Evolutionary conservation across 1,284 basidiomycete genomes (phyloP).

Genomic region (Coniferiporia sulphurascens): DNA sequence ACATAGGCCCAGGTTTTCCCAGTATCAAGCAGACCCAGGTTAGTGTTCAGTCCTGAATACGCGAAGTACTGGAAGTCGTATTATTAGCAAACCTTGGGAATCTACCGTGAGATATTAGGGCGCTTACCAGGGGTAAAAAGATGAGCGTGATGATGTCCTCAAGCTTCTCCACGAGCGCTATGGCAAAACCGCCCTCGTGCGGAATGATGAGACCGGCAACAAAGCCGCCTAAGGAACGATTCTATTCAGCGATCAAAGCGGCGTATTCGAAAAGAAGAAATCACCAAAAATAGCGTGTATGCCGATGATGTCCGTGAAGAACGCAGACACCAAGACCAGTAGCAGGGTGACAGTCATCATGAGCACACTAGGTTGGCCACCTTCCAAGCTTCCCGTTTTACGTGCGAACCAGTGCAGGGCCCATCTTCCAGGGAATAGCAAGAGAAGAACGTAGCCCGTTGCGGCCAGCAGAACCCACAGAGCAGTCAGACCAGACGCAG

Average conservation of each 20-base stretch:
- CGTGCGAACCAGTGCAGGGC: constrained; percentile 63
- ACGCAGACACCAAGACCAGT: constrained; percentile 73
- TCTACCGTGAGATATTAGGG: background rate
- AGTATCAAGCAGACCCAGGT: constrained; percentile 73
- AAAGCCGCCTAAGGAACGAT: constrained; percentile 59
- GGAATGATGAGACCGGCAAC: constrained; percentile 87
- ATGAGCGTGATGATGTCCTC: constrained; percentile 75
- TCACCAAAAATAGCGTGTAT: constrained; percentile 63
- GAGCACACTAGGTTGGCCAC: constrained; percentile 63
- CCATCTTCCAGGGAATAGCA: constrained; percentile 64
- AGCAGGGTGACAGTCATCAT: constrained; percentile 81
- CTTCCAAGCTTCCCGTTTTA: constrained; percentile 71
- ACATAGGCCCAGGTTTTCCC: constrained; percentile 86
- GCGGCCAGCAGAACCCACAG: constrained; percentile 60
- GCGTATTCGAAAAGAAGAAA: constrained; percentile 17
- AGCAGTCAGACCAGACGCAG: constrained; percentile 45
- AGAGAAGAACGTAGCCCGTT: constrained; percentile 51
- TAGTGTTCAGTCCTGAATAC: constrained; percentile 77
- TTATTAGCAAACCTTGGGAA: background rate
- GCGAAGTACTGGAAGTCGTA: constrained; percentile 62
- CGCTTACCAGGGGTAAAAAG: constrained; percentile 75
- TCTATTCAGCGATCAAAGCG: background rate
- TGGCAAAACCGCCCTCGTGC: constrained; percentile 81
- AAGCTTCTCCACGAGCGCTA: constrained; percentile 69
- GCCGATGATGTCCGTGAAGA: constrained; percentile 87